Conservation (phyloP, 495 filamentous ascomycete species). For the Cudoniella acicularis region DNA sequence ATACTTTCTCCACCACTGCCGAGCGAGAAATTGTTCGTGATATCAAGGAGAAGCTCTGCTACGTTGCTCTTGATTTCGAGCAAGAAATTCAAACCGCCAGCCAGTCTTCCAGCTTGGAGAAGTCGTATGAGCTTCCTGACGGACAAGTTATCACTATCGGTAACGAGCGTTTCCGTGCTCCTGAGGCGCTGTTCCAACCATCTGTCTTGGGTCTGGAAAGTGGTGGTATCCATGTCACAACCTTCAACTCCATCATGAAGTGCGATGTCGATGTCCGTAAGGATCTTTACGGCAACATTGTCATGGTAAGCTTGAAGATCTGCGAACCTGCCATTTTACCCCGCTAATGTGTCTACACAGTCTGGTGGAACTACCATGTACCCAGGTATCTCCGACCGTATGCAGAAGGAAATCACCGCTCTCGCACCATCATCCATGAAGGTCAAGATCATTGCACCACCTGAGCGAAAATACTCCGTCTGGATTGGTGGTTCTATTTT, state of each 20-base stretch:
- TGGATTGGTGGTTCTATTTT: constrained; percentile 99
- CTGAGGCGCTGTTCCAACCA: constrained; percentile 98
- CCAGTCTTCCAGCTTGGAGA: constrained; percentile 94
- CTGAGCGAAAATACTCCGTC: constrained; percentile 98
- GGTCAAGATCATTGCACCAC: constrained; percentile 97
- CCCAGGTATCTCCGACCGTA: constrained; percentile 99
- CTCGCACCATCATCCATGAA: constrained; percentile 99
- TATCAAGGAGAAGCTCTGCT: constrained; percentile 99
- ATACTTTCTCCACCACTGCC: constrained; percentile 99
- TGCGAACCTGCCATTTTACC: background rate
- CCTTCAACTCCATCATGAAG: constrained; percentile 99
- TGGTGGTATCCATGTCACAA: constrained; percentile 99
- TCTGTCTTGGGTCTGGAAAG: constrained; percentile 96
- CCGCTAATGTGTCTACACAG: constrained; percentile 20
- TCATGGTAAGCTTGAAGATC: constrained; percentile 71
- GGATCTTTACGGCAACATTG: constrained; percentile 99
- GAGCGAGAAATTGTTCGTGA: constrained; percentile 99
- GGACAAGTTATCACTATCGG: constrained; percentile 99
- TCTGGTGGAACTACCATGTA: constrained; percentile 99
- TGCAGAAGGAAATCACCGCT: constrained; percentile 99
- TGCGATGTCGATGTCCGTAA: constrained; percentile 99
- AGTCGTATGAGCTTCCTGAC: constrained; percentile 99
- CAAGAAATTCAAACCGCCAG: constrained; percentile 99
- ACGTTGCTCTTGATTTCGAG: constrained; percentile 99
- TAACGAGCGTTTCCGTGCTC: constrained; percentile 99